These are phyloP conservation scores for Juglanconis oblonga DNA, from an alignment of 2,329 filamentous ascomycete species.

Conservation along the genomic window DNA sequence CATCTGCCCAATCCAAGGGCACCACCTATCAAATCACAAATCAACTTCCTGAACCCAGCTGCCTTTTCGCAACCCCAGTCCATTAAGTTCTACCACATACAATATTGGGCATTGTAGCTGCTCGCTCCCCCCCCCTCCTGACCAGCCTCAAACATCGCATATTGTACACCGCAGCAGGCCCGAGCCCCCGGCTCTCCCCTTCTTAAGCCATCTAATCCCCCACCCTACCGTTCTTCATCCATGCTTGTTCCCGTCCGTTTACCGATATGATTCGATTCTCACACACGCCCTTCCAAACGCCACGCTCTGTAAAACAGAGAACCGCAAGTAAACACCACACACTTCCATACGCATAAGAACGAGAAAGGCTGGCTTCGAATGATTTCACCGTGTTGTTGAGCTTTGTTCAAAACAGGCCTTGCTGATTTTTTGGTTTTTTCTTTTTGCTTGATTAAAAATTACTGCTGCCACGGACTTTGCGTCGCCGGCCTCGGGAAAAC, in stretches of 20 bases:
- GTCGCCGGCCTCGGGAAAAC: slow-evolving; percentile 80
- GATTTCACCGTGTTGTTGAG: neutral
- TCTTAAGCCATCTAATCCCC: neutral
- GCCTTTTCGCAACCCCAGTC: neutral
- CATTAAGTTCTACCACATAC: slow-evolving; percentile 16
- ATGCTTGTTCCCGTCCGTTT: neutral
- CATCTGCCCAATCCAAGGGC: too few species aligned
- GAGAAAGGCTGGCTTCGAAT: too few species aligned
- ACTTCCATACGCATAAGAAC: neutral
- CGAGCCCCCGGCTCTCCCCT: neutral
- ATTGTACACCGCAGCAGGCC: neutral
- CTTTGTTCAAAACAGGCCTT: neutral
- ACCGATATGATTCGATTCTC: neutral
- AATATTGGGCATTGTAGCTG: neutral
- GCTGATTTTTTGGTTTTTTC: neutral
- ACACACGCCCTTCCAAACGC: slow-evolving; percentile 17
- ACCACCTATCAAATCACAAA: slow-evolving; percentile 6
- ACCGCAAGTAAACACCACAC: neutral
- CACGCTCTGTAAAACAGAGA: slow-evolving; percentile 27
- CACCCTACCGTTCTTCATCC: neutral
- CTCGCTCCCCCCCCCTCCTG: neutral
- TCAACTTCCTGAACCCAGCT: neutral
- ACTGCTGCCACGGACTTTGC: slow-evolving; percentile 61
- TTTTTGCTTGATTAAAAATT: slow-evolving; percentile 18
- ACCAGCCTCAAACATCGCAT: neutral